Evolutionary conservation across 1,284 basidiomycete genomes (phyloP), one percentile per base, ranked within the genome.

Genomic region (Somion occarium): DNA sequence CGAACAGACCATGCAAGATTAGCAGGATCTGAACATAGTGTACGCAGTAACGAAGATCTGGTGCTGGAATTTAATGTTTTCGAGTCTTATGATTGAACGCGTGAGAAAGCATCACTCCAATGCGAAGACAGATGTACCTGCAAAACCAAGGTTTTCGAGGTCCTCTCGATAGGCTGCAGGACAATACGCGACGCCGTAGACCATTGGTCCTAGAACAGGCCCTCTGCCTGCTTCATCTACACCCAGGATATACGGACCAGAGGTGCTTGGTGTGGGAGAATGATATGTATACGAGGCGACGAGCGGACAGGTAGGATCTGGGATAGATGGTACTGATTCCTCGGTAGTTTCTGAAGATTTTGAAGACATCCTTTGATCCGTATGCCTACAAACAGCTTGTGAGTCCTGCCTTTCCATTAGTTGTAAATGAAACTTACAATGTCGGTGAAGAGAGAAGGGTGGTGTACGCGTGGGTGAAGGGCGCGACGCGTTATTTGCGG

Each of bases 191-290:
- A 96, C 83, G 1, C 91, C 96, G 63, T 99, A 99, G 0, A 99
- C 96, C 58, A 98, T 80, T 0, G 96, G 96, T 46, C 93, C 94
- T 0, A 98, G 74, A 1, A 94, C 94, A 13, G 95, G 96, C 0
- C 97, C 96, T 53, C 96, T 78, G 1, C 96, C 96, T 0, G 96
- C 97, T 68, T 99, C 96, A 68, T 99, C 96, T 5, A 99, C 93
- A 34, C 96, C 96, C 51, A 99, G 84, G 46, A 97, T 88, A 69
- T 84, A 90, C 15, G 82, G 82, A 0, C 85, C 85, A 1, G 69
- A 50, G 0, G 80, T 74, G 0, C 82, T 81, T 23, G 90, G 82
- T 1, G 67, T 78, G 5, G 82, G 75, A 0, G 91, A 93, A 65
- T 94, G 91, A 65, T 91, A 88, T 0, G 87, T 85, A 66, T 95